These are phyloP conservation scores for Fraxinus cuspidata DNA, from an alignment of 257 asterid species.

Conservation along the genomic window DNA sequence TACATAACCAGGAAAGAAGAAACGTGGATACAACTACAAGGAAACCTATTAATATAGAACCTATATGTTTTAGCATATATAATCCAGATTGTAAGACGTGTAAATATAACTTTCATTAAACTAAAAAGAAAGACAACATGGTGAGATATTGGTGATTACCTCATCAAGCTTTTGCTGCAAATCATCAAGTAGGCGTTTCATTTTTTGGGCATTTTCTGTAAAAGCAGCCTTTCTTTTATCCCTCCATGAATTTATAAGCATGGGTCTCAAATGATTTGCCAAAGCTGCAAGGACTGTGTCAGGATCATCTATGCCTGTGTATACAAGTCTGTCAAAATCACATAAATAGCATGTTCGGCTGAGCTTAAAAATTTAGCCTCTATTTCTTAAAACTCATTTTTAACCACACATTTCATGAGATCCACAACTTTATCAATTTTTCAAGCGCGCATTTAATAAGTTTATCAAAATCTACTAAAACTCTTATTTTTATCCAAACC, in stretches of 20 bases:
- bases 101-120: neutral
- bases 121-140: conserved; percentile 17
- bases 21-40: neutral
- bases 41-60: neutral
- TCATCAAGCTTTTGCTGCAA: conserved; percentile 90
- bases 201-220: conserved; percentile 83
- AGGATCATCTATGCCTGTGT: conserved; percentile 66
- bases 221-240: conserved; percentile 83
- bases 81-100: neutral
- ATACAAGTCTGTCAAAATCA: conserved; percentile 26
- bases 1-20: conserved; percentile 9
- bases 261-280: conserved; percentile 78
- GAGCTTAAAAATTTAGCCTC: neutral
- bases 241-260: conserved; percentile 81
- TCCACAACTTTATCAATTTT: too few relatives aligned
- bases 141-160: conserved; percentile 47
- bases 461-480: too few relatives aligned
- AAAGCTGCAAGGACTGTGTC: conserved; percentile 79
- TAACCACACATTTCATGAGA: too few relatives aligned
- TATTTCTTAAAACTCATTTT: too few relatives aligned
- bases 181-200: conserved; percentile 71
- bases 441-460: too few relatives aligned
- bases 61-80: neutral
- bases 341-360: neutral
- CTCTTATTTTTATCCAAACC: too few relatives aligned